Evolutionary conservation across 2,329 filamentous ascomycete species (phyloP), one percentile per base, ranked within the genome.

Genomic region (Botrytis porri): DNA sequence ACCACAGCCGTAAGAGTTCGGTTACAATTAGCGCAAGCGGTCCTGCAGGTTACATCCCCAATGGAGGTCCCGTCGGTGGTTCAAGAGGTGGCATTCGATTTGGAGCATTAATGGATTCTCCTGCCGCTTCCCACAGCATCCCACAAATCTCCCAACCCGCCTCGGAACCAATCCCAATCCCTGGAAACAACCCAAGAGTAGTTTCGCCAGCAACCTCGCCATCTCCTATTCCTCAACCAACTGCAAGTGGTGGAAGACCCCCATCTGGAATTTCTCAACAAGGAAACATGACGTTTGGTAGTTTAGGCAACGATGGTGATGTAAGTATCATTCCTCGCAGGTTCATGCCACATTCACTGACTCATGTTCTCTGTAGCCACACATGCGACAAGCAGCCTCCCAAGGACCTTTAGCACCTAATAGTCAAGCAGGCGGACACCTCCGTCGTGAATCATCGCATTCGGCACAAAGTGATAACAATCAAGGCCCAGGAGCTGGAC

Each of bases 1-100:
- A 94, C 78, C 95, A 98, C 85, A 88, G 86, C 81, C 90, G 94
- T 81, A 97, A 97, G 84, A 90, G 90, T 76, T 97, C 95, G 29
- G 92, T 97, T 80, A 97, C 95, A 80, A 97, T 98, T 86, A 94
- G 89, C 82, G 91, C 94, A 78, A 92, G 93, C 81, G 93, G 92
- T 78, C 89, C 93, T 72, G 92, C 88, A 78, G 90, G 90, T 80
- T 93, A 90, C 82, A 88, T 90, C 75, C 87, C 91, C 78, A 97
- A 97, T 86, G 93, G 93, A 79, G 92, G 89, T 73, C 87, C 88
- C 72, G 88, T 89, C 59, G 86, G 84, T 75, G 85, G 82, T 83
- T 87, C 82, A 84, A 90, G 88, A 84, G 84, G 87, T 77, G 87
- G 86, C 77, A 93, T 96, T 81, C 92, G 93, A 84, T 97, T 97